These are phyloP conservation scores for Geotrichum europaeum DNA, from an alignment of 1,139 yeast genomes.

Conservation along the genomic window DNA sequence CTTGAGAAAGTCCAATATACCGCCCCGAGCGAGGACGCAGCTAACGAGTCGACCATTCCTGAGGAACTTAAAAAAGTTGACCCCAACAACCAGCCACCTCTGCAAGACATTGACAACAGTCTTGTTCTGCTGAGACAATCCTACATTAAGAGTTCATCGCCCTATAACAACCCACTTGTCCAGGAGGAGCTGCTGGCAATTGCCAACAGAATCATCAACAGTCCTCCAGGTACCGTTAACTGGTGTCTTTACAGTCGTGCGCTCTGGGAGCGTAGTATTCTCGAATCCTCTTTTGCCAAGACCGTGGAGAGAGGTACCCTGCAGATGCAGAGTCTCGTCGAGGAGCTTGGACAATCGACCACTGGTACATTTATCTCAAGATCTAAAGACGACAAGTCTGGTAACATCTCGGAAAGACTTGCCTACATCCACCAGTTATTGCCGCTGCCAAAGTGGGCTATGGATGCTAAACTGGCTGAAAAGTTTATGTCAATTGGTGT, in stretches of 20 bases:
- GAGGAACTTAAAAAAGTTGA: conserved; percentile 50
- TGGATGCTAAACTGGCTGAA: conserved; percentile 81
- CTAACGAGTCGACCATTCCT: conserved; percentile 48
- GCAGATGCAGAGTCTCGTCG: conserved; percentile 88
- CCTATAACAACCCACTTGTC: conserved; percentile 60
- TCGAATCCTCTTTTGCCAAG: conserved; percentile 74
- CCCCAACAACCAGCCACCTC: conserved; percentile 75
- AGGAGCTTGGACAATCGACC: conserved; percentile 73
- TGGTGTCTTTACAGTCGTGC: conserved; percentile 82
- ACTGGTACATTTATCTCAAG: conserved; percentile 53
- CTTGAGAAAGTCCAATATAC: conserved; percentile 62
- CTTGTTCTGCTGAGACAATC: conserved; percentile 66
- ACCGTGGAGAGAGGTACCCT: conserved; percentile 91
- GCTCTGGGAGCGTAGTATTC: conserved; percentile 80
- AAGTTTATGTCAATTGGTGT: conserved; percentile 84
- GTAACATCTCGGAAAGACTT: conserved; percentile 45
- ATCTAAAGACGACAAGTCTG: conserved; percentile 27
- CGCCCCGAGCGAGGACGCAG: conserved; percentile 36
- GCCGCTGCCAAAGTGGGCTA: conserved; percentile 75
- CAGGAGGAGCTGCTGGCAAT: conserved; percentile 79
- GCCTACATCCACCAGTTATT: conserved; percentile 70
- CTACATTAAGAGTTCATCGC: conserved; percentile 62
- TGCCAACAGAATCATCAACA: conserved; percentile 61
- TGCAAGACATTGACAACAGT: conserved; percentile 63
- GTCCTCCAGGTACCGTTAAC: conserved; percentile 46